A percentile compares a stretch with the other conserved stretches of the same genome.
These are phyloP conservation scores for Pseudogymnoascus sp. DNA, from an alignment of 2,329 filamentous ascomycete species.

Conservation along the genomic window DNA sequence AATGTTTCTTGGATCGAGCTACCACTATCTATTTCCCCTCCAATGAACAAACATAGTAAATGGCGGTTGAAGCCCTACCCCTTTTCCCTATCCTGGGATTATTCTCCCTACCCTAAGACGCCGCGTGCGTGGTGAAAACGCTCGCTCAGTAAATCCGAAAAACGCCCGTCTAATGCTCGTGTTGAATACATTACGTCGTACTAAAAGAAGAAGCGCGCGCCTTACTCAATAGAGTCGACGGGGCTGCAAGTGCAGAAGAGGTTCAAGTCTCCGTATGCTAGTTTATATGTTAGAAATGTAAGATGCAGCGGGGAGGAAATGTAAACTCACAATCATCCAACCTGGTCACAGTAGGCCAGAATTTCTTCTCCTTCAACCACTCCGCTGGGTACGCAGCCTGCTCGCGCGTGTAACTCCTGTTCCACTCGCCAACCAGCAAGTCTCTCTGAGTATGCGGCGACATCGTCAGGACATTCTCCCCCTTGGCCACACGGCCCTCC, in stretches of 20 bases:
- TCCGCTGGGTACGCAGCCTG: conserved; percentile 79
- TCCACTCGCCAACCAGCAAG: conserved; percentile 68
- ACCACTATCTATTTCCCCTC: not conserved
- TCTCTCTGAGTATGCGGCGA: conserved; percentile 80
- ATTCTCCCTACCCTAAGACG: not conserved
- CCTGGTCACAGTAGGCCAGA: conserved; percentile 84
- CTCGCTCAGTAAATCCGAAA: not conserved
- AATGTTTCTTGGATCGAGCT: not conserved
- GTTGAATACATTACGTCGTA: conserved; percentile 8
- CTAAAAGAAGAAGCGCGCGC: not conserved
- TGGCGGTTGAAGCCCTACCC: conserved; percentile 5
- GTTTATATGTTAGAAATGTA: conserved; percentile 13
- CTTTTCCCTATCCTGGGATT: conserved; percentile 4
- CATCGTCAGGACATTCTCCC: conserved; percentile 81
- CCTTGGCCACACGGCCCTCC: conserved; percentile 63
- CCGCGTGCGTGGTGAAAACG: not conserved
- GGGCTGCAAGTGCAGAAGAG: conserved; percentile 92
- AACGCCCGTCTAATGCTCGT: conserved; percentile 6
- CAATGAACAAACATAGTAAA: conserved; percentile 2
- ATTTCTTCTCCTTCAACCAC: conserved; percentile 89
- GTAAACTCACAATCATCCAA: conserved; percentile 71
- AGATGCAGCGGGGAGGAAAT: conserved; percentile 14
- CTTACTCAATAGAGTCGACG: conserved; percentile 45
- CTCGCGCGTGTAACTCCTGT: conserved; percentile 71
- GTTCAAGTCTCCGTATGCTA: conserved; percentile 84